Evolutionary conservation across 768 basidiomycete species (phyloP), one percentile per base, ranked within the genome.

Genomic region (Podaxis rugospora): DNA sequence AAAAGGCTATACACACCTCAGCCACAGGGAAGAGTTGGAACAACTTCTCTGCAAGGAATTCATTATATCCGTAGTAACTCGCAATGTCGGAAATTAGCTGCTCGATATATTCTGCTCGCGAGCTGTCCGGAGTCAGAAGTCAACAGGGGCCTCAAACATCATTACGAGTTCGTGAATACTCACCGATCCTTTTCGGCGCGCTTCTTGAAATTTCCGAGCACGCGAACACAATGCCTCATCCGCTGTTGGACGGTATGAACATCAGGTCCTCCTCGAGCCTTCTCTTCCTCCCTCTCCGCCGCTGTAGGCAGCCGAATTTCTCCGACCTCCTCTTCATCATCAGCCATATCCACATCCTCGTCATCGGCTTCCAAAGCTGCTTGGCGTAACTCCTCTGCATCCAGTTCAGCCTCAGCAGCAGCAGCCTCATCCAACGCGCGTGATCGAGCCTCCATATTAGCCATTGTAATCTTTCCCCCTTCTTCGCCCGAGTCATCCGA

Each of bases 21-120:
- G 88, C 85, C 11, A 95, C 87, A 2, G 95, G 84, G 77, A 99
- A 98, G 21, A 99, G 79, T 63, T 90, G 87, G 78, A 98, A 95
- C 14, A 99, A 78, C 75, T 98, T 98, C 70, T 96, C 94, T 1
- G 89, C 85, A 47, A 99, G 82, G 76, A 95, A 98, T 5, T 90
- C 88, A 67, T 98, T 98, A 77, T 99, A 99, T 28, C 97, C 97
- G 70, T 98, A 98, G 76, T 99, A 98, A 68, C 84, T 94, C 25
- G 88, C 88, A 65, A 98, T 94, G 67, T 99, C 97, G 27, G 86
- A 78, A 10, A 95, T 76, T 51, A 99, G 77, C 71, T 98, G 96
- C 44, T 89, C 86, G 32, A 90, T 82, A 65, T 98, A 95, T 68
- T 99, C 96, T 36, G 93, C 85, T 35, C 97, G 83, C 62, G 93